Evolutionary conservation across 2,329 filamentous ascomycete genomes (phyloP), one percentile per base, ranked within the genome.

Genomic region (Macroventuria anomochaeta): DNA sequence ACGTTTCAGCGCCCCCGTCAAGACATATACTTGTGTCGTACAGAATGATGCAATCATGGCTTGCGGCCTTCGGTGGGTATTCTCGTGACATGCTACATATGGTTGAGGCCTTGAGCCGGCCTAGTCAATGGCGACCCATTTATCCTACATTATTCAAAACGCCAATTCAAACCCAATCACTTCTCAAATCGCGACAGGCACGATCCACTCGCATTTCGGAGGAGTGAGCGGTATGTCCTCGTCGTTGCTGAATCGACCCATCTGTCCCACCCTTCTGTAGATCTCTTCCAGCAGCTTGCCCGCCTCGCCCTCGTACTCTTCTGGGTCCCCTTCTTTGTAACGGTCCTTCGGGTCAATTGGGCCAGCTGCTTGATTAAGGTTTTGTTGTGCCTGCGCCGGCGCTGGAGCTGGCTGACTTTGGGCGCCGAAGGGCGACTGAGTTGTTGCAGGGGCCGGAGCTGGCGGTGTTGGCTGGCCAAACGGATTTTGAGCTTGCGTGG

Each of bases 201-300:
- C 75, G 61, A 86, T 87, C 80, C 87, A 93, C 67, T 93, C 91
- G 57, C 85, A 81, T 74, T 87, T 87, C 0, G 93, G 93, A 17
- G 93, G 90, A 38, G 91, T 77, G 63, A 88, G 81, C 0, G 93
- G 93, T 77, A 96, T 88, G 6, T 86, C 65, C 0, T 87, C 88
- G 29, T 85, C 84, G 34, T 83, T 85, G 34, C 83, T 80, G 72
- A 96, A 96, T 26, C 72, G 75, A 0, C 90, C 90, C 17, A 83
- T 84, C 58, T 85, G 79, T 38, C 81, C 78, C 69, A 92, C 86
- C 37, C 82, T 79, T 53, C 79, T 77, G 76, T 93, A 96, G 38
- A 85, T 81, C 31, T 79, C 80, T 66, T 84, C 84, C 32, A 85
- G 52, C 13, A 68, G 65, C 56, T 76, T 75, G 0, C 79, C 77